Conservation (phyloP, 2,329 filamentous ascomycete species). For the Xylariaceae sp. region DNA sequence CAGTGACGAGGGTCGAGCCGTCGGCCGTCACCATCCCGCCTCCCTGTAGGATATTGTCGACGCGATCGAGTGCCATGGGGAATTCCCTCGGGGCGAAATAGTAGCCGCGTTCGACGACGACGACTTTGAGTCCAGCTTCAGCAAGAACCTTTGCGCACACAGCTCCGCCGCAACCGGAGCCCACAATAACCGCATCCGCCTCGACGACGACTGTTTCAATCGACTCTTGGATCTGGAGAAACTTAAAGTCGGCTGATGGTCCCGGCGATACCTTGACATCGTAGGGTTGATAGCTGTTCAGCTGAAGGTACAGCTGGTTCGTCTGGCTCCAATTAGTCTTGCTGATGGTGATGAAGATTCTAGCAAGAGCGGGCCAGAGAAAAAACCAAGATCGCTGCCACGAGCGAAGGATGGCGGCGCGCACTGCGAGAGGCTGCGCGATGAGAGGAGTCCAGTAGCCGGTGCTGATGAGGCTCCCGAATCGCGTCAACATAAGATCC, state of each 20-base stretch:
- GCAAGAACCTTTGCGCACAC: constrained; percentile 79
- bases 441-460: constrained; percentile 4
- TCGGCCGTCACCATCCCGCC: constrained; percentile 59
- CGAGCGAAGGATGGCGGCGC: constrained; percentile 1
- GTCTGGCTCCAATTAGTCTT: constrained; percentile 8
- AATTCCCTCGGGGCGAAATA: constrained; percentile 70
- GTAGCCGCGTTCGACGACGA: constrained; percentile 82
- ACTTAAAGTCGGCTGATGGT: constrained; percentile 1
- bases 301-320: constrained; percentile 1
- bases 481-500: constrained; percentile 4
- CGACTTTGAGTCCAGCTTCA: constrained; percentile 60
- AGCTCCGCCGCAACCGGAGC: constrained; percentile 81
- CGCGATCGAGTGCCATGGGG: constrained; percentile 65
- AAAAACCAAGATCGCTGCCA: constrained; percentile 7
- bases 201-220: neutral
- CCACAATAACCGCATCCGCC: constrained; percentile 65
- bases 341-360: constrained; percentile 1
- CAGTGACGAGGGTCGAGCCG: constrained; percentile 58
- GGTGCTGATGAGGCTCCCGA: constrained; percentile 13
- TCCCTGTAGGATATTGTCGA: constrained; percentile 60
- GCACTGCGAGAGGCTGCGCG: constrained; percentile 1
- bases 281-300: constrained; percentile 1
- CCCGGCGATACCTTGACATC: neutral
- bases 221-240: constrained; percentile 7
- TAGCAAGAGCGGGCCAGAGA: constrained; percentile 6